Evolutionary conservation across 73 alveolate species (phyloP), one percentile per base, ranked within the genome.

Genomic region (Tetrahymena thermophila): DNA sequence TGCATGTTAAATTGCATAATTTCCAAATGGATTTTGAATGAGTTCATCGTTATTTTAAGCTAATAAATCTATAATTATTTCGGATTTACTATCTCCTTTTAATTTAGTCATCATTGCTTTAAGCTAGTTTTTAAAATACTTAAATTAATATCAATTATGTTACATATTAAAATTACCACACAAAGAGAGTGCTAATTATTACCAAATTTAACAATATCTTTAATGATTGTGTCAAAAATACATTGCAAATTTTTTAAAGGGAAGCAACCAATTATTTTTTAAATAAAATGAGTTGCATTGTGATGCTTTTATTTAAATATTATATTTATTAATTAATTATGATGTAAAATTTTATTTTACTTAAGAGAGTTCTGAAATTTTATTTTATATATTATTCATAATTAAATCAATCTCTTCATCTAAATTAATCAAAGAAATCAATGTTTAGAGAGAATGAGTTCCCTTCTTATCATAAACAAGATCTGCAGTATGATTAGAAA

Each of bases 241-340:
- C 96, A 96, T 96, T 97, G 93, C 40, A 98, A 71, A 42, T 96
- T 89, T 35, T 89, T 56, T 43, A 97, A 98, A 35, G 97, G 96
- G 93, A 98, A 95, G 43, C 96, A 85, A 17, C 85, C 93, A 71
- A 98, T 95, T 34, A 96, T 93, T 93, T 98, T 98, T 96, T 98
- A 97, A n/a, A 98, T 84, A 4, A 97, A 98, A 94, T 98, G 98
- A 84, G 99, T 97, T 94, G 98, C 98, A 83, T 98, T 96, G 23
- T 96, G 94, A 95, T 98, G 96, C 96, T 94, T 94, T 43, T 71
- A 28, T 71, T 71, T 71, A 71, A n/a, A 71, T n/a, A 71, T 2
- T 71, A 4, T 28, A 28, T 28, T 25, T 9, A 42, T 15, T 0
- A 56, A 4, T 56, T 7, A 56, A 6, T 23, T 25, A 4, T 56